phyloP scores from a whole-genome alignment of 495 filamentous ascomycete genomes.

The Aspergillus sclerotioniger region DNA sequence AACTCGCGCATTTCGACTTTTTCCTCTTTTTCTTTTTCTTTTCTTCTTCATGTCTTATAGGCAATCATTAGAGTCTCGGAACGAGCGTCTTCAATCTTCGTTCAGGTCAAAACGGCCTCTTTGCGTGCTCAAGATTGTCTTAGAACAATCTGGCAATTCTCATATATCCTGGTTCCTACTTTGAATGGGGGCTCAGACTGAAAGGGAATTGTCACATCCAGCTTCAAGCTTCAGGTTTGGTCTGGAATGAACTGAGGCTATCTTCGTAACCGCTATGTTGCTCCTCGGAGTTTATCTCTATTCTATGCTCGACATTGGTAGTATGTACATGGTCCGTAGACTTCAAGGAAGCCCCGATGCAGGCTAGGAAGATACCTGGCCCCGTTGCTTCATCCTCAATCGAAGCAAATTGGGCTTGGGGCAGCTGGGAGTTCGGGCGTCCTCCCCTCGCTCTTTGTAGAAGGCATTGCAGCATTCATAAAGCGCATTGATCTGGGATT shows the following conservation, averaged over 20 bases:
- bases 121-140: slow-evolving; percentile 99
- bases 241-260: neutral
- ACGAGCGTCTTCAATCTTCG: slow-evolving; percentile 88
- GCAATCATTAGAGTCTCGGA: slow-evolving; percentile 99
- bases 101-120: slow-evolving; percentile 85
- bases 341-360: neutral
- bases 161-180: slow-evolving; percentile 60
- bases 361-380: slow-evolving; percentile 30
- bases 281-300: neutral
- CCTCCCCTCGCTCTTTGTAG: slow-evolving; percentile 76
- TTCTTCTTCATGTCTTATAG: slow-evolving; percentile 80
- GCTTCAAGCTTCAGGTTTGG: neutral
- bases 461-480: slow-evolving; percentile 94
- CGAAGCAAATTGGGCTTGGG: slow-evolving; percentile 76
- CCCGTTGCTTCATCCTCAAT: slow-evolving; percentile 85
- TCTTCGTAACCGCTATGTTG: neutral
- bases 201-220: slow-evolving; percentile 51
- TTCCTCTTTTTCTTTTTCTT: slow-evolving; percentile 52
- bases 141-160: slow-evolving; percentile 72
- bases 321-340: slow-evolving; percentile 13
- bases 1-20: slow-evolving; percentile 27
- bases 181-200: slow-evolving; percentile 53
- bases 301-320: neutral
- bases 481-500: slow-evolving; percentile 77
- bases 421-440: slow-evolving; percentile 76